Evolutionary conservation across 768 basidiomycete genomes (phyloP).

Genomic region (Cystobasidium ongulense): DNA sequence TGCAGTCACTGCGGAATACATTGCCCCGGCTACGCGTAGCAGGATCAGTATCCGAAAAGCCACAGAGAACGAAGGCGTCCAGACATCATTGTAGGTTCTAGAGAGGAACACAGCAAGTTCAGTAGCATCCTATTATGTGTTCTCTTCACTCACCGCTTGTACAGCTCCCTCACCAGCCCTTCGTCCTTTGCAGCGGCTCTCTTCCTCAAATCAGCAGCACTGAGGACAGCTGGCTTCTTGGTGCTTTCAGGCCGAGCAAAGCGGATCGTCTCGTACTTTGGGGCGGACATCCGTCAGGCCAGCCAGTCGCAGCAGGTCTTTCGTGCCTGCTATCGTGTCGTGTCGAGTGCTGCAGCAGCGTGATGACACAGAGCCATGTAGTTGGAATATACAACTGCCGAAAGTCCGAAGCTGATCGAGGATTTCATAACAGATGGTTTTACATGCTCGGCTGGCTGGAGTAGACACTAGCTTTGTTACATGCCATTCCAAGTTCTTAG

Average conservation of each 20-base stretch:
- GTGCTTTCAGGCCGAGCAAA: not conserved
- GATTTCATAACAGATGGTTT: too few species aligned
- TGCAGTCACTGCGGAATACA: constrained; percentile 79
- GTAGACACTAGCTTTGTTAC: too few species aligned
- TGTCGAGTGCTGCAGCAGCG: too few species aligned
- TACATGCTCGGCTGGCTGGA: too few species aligned
- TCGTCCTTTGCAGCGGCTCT: constrained; percentile 9
- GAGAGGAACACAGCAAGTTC: not conserved
- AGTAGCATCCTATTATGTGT: not conserved
- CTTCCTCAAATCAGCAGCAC: not conserved
- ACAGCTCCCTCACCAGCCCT: constrained; percentile 24
- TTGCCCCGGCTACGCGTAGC: constrained; percentile 69
- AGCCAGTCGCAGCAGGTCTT: not conserved
- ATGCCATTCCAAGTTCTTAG: too few species aligned
- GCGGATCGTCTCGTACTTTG: not conserved
- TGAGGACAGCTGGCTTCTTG: not conserved
- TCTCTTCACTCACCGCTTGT: not conserved
- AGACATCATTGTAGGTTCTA: constrained; percentile 16
- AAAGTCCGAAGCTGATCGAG: too few species aligned
- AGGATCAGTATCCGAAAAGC: constrained; percentile 77
- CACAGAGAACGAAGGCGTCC: constrained; percentile 62
- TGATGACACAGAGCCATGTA: too few species aligned
- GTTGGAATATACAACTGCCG: too few species aligned
- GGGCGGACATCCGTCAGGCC: not conserved
- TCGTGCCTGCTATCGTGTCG: not conserved